Base-by-base conservation (phyloP, 192 early-diverging fungal species). In the Backusella luteola region DNA sequence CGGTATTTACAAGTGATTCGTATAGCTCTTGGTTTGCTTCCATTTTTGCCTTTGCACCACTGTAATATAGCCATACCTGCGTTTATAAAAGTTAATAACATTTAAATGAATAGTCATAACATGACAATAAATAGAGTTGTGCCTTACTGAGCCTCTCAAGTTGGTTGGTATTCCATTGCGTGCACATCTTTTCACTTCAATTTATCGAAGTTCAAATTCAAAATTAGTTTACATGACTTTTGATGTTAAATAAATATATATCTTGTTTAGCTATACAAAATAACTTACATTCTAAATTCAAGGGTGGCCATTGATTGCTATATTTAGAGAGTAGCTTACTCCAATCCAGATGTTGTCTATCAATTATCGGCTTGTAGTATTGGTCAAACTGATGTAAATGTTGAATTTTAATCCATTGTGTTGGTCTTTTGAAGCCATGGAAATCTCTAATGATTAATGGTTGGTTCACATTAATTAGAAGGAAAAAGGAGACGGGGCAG, bases 101-200 rank as follows among this genome's bases (percentile, higher is more conserved):
- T 53, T 17, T 7, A 75, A 4, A 17, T 46, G 21, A 74, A 49
- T 19, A 29, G 44, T 9, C 12, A 12, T 1, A 70, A 1, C 12
- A 26, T 15, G 49, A 35, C 39, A 21, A 39, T 68, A 46, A 12
- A 34, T 69, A 14, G n/a, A 29, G 63, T 39, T 21, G 21, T 41
- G 19, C 34, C 14, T 81, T 81, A 91, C 87, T 77, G 81, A 70
- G 70, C 89, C 86, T 69, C 93, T 78, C 19, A 92, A 70, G 17
- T 85, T 78, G 29, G 87, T 82, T 26, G 93, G 93, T 72, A 94
- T 91, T 4, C 93, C 93, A 75, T 92, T 91, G 17, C 92, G 88
- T 32, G 93, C 82, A 76, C 89, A 91, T 68, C 88, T 78, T 73
- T 93, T 94, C 19, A 92, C 89, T 88, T 23, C 15, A 41, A 52